These are phyloP conservation scores for Moringa oleifera DNA, from an alignment of 345 rosid genomes.

Conservation along the genomic window DNA sequence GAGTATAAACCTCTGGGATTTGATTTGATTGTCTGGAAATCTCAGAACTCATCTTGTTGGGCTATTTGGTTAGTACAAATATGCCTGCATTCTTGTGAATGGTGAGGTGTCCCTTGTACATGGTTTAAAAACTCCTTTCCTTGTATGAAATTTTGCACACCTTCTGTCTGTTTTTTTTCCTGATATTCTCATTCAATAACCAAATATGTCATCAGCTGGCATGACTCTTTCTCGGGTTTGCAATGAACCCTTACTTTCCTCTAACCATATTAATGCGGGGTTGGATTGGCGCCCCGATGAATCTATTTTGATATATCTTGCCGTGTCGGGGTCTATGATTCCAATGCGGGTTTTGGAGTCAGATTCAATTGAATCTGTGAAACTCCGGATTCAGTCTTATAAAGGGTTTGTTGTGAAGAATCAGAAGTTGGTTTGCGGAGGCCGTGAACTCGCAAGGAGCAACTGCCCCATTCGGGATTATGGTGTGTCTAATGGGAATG, in stretches of 20 bases:
- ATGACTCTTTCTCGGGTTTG: slow-evolving; percentile 37
- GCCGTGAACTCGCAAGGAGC: slow-evolving; percentile 62
- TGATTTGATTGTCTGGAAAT: neutral
- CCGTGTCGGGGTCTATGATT: slow-evolving; percentile 28
- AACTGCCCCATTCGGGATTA: slow-evolving; percentile 65
- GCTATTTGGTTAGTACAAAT: neutral
- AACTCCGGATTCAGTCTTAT: slow-evolving; percentile 57
- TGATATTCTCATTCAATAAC: slow-evolving; percentile 5
- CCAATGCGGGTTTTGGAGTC: slow-evolving; percentile 58
- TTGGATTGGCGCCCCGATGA: slow-evolving; percentile 28
- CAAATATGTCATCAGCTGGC: slow-evolving; percentile 52
- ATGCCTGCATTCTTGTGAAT: slow-evolving; percentile 16
- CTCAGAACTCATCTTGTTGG: neutral
- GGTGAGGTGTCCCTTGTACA: slow-evolving; percentile 9
- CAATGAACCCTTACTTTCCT: slow-evolving; percentile 29
- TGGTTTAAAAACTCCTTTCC: neutral
- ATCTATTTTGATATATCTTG: slow-evolving; percentile 44
- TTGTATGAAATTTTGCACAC: slow-evolving; percentile 7
- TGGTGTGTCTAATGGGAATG: slow-evolving; percentile 63
- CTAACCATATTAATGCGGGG: slow-evolving; percentile 20
- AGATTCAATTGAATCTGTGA: slow-evolving; percentile 65
- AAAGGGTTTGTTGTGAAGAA: slow-evolving; percentile 67
- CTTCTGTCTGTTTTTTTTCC: too few species aligned
- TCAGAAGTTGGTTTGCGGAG: slow-evolving; percentile 67
- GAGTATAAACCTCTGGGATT: slow-evolving; percentile 19